Conservation (phyloP, 495 filamentous ascomycete genomes). For the Glarea lozoyensis region DNA sequence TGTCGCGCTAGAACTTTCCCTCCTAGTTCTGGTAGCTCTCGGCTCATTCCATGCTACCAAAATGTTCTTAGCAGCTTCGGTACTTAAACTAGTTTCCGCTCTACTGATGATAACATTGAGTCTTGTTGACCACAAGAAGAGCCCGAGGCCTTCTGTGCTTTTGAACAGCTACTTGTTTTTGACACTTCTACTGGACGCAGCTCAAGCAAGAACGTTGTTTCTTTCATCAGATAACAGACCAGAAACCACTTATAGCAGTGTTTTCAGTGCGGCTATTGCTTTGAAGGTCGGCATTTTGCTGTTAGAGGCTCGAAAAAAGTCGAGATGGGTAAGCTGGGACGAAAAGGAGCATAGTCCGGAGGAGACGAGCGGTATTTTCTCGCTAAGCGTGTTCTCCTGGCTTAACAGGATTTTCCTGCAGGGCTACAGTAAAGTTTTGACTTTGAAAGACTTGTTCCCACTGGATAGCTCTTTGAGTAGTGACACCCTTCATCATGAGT, state of each 20-base stretch:
- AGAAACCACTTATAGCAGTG: constrained; percentile 19
- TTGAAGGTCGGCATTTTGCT: constrained; percentile 42
- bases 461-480: constrained; percentile 37
- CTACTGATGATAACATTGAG: constrained; percentile 24
- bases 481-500: constrained; percentile 27
- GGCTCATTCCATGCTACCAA: constrained; percentile 20
- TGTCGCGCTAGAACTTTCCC: constrained; percentile 25
- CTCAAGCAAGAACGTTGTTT: constrained; percentile 49
- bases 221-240: constrained; percentile 28
- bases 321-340: neutral
- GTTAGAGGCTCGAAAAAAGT: constrained; percentile 16
- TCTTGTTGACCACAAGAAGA: neutral
- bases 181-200: constrained; percentile 47
- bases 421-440: constrained; percentile 34
- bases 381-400: constrained; percentile 47
- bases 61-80: constrained; percentile 24
- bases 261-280: constrained; percentile 39
- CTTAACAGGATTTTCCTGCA: constrained; percentile 42
- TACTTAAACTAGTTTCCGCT: constrained; percentile 22
- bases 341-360: constrained; percentile 44
- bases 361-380: constrained; percentile 46
- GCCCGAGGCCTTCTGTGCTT: constrained; percentile 44
- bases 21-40: constrained; percentile 23
- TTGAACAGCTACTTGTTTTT: constrained; percentile 50
- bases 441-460: constrained; percentile 35